Base-by-base conservation (phyloP, 768 basidiomycete species). In the Trametes villosa region DNA sequence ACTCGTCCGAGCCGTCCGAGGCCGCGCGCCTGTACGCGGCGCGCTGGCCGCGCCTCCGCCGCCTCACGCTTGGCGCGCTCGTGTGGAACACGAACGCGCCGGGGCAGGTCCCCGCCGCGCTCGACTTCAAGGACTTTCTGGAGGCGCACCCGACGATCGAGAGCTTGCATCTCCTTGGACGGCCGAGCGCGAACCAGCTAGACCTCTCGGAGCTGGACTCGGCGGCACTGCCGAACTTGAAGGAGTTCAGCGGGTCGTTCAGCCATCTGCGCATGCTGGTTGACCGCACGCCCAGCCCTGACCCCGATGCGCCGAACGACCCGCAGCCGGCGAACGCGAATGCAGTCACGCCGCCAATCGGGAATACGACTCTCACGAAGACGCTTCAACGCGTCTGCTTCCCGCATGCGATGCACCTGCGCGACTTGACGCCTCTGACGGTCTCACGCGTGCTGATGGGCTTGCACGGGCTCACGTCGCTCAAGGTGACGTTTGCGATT, bases 101-200 rank as follows among this genome's bases (percentile, higher is more conserved):
- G 13, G 51, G 74, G n/a, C 69, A 72, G 34, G 72, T 38, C n/a
- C 75, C 76, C 1, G 45, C 53, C 2, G 84, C 84, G 59, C 77
- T 82, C 12, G 84, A 86, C 0, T 89, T 92, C 67, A 77, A 86
- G 60, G 64, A 77, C 4, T 92, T 92, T 71, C 80, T 92, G 22
- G 87, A 89, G 57, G 83, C 81, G 3, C 90, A 92, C 66, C 78
- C 81, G 22, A 67, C 68, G 30, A 73, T 92, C 26, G 59, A 70
- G 27, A 67, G 65, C 12, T 30, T 75, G 26, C 60, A 68, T 24
- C 60, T 71, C 12, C 36, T 65, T 9, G 65, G 65, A 80, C 59
- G 83, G 79, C 36, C 78, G 84, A 27, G 42, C 34, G 27, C 65
- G 24, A 82, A 81, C 57, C 81, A 85, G 15, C 71, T 76, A 20